phyloP scores from a whole-genome alignment of 257 asterid genomes.

The Fraxinus quadrangulata region DNA sequence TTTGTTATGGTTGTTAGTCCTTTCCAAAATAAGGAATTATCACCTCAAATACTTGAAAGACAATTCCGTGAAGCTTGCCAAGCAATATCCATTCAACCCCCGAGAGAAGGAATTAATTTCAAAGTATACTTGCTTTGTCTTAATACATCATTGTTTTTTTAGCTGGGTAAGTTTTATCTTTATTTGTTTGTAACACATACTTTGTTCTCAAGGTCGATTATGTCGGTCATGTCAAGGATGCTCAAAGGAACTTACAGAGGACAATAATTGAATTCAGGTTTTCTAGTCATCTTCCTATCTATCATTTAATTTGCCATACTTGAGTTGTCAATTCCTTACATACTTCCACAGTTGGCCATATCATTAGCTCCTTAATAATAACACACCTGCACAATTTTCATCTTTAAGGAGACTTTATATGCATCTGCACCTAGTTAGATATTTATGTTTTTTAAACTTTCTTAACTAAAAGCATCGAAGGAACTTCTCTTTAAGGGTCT shows the following conservation, averaged over 20 bases:
- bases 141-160: slow-evolving; percentile 4
- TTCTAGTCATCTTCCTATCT: slow-evolving; percentile 19
- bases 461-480: slow-evolving; percentile 19
- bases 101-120: slow-evolving; percentile 55
- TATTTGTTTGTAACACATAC: slow-evolving; percentile 22
- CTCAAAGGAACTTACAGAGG: slow-evolving; percentile 73
- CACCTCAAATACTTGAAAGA: slow-evolving; percentile 83
- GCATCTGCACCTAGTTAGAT: slow-evolving; percentile 11
- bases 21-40: slow-evolving; percentile 84
- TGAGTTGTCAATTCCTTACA: slow-evolving; percentile 14
- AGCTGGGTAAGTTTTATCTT: slow-evolving; percentile 21
- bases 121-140: slow-evolving; percentile 54
- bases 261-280: slow-evolving; percentile 76
- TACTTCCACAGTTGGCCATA: slow-evolving; percentile 16
- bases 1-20: slow-evolving; percentile 86
- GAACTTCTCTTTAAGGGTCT: slow-evolving; percentile 4
- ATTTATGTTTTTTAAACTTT: slow-evolving; percentile 4
- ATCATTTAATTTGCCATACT: slow-evolving; percentile 27
- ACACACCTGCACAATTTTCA: slow-evolving; percentile 16
- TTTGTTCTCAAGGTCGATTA: slow-evolving; percentile 65
- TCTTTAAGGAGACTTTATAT: slow-evolving; percentile 10
- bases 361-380: slow-evolving; percentile 13
- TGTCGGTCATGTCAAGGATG: slow-evolving; percentile 78
- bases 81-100: slow-evolving; percentile 51
- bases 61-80: slow-evolving; percentile 86